Evolutionary conservation across 257 asterid species (phyloP).

Genomic region (Coffea canephora): DNA sequence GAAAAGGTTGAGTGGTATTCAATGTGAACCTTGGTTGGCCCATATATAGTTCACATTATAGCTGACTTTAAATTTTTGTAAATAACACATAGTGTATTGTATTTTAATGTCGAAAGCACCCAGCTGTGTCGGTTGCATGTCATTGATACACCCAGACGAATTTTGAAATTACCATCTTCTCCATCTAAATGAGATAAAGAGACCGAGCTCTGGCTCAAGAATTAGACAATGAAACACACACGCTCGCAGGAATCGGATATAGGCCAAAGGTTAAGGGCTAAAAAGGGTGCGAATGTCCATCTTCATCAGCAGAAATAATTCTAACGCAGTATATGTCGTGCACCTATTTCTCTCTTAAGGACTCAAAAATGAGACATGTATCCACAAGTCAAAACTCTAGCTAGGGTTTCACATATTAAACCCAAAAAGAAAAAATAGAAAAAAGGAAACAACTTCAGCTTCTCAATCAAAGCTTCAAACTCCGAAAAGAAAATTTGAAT

Average conservation of each 20-base stretch:
- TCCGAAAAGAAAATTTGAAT: neutral
- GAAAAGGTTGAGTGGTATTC: too few relatives aligned
- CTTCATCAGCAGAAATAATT: too few relatives aligned
- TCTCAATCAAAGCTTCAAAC: neutral
- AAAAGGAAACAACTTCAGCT: neutral
- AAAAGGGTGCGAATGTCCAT: too few relatives aligned
- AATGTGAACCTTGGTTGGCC: too few relatives aligned
- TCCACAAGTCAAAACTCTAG: neutral
- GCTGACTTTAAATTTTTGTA: neutral
- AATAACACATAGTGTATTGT: too few relatives aligned
- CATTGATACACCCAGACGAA: neutral
- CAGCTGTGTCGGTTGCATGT: neutral
- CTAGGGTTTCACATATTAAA: slow-evolving; percentile 5
- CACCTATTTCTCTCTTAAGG: neutral
- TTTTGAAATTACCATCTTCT: neutral
- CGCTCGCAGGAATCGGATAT: too few relatives aligned
- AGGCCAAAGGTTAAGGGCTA: too few relatives aligned
- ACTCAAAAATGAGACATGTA: neutral
- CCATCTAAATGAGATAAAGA: neutral
- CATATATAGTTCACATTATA: neutral
- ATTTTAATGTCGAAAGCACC: neutral
- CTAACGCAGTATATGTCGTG: neutral
- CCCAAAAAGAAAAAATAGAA: neutral
- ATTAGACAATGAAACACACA: too few relatives aligned
- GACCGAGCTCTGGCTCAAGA: too few relatives aligned